phyloP scores from a whole-genome alignment of 2,329 filamentous ascomycete genomes.

The Botrytis paeoniae region DNA sequence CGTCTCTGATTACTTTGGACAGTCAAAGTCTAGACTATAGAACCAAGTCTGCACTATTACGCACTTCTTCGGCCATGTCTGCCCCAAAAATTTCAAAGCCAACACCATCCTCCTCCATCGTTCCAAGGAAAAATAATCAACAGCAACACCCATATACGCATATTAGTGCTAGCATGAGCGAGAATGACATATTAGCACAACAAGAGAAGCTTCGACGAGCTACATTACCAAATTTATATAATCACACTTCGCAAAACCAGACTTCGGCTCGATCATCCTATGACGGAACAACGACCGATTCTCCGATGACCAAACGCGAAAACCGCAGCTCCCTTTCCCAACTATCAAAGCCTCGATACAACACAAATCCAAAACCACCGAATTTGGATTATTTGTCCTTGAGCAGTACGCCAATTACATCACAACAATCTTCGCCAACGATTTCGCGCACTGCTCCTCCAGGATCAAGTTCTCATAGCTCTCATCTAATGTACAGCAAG shows the following conservation, averaged over 20 bases:
- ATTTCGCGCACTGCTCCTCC: conserved; percentile 34
- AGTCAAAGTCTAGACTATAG: conserved; percentile 21
- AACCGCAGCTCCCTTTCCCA: conserved; percentile 37
- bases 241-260: conserved; percentile 25
- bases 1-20: conserved; percentile 29
- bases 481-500: conserved; percentile 32
- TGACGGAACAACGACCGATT: conserved; percentile 30
- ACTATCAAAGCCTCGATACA: conserved; percentile 23
- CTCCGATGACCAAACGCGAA: conserved; percentile 42
- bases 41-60: conserved; percentile 38
- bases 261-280: conserved; percentile 25
- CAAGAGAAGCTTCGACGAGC: conserved; percentile 58
- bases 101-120: conserved; percentile 28
- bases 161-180: conserved; percentile 45
- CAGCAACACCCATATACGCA: conserved; percentile 43
- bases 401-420: conserved; percentile 46
- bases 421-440: conserved; percentile 49
- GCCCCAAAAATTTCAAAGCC: conserved; percentile 39
- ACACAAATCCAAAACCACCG: conserved; percentile 36
- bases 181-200: conserved; percentile 52
- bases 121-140: conserved; percentile 41
- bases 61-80: conserved; percentile 37
- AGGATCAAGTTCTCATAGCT: background rate
- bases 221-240: conserved; percentile 47
- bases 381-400: conserved; percentile 61